Conservation (phyloP, 2,329 filamentous ascomycete species). For the Colletotrichum melonis region DNA sequence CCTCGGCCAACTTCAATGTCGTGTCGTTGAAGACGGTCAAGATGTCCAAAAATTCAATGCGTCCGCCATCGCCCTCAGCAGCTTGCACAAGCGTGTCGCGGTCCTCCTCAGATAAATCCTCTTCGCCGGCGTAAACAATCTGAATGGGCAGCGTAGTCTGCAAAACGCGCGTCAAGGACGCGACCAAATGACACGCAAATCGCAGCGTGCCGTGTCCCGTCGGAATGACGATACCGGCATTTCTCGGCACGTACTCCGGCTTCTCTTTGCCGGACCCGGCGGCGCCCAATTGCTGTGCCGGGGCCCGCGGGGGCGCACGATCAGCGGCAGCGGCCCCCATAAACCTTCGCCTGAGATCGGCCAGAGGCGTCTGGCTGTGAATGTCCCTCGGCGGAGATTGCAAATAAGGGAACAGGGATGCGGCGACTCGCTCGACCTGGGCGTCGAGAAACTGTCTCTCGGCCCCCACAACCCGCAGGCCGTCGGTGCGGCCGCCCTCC, state of each 20-base stretch:
- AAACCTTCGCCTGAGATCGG: constrained; percentile 36
- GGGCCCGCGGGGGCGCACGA: background rate
- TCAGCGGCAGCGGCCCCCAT: background rate
- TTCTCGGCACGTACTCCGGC: constrained; percentile 25
- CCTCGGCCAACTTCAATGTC: constrained; percentile 42
- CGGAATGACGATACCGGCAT: constrained; percentile 50
- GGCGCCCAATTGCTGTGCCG: background rate
- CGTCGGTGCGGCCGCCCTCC: background rate
- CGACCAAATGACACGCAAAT: constrained; percentile 49
- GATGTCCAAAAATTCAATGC: constrained; percentile 47
- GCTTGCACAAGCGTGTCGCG: constrained; percentile 41
- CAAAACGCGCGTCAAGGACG: constrained; percentile 44
- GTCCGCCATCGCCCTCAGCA: background rate
- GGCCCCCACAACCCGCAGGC: constrained; percentile 21
- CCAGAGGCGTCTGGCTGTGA: constrained; percentile 36
- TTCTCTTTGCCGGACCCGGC: background rate
- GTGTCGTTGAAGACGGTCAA: constrained; percentile 47
- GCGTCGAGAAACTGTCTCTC: constrained; percentile 27
- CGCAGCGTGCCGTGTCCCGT: constrained; percentile 45
- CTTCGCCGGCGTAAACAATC: constrained; percentile 50
- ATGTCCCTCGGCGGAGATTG: constrained; percentile 23
- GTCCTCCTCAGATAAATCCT: constrained; percentile 41
- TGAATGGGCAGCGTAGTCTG: constrained; percentile 48
- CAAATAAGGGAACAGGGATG: constrained; percentile 29
- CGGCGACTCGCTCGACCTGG: constrained; percentile 33